Percentiles rank a stretch among this genome's conserved stretches.
These are phyloP conservation scores for Lentinula sp. DNA, from an alignment of 768 basidiomycete species.

Conservation along the genomic window DNA sequence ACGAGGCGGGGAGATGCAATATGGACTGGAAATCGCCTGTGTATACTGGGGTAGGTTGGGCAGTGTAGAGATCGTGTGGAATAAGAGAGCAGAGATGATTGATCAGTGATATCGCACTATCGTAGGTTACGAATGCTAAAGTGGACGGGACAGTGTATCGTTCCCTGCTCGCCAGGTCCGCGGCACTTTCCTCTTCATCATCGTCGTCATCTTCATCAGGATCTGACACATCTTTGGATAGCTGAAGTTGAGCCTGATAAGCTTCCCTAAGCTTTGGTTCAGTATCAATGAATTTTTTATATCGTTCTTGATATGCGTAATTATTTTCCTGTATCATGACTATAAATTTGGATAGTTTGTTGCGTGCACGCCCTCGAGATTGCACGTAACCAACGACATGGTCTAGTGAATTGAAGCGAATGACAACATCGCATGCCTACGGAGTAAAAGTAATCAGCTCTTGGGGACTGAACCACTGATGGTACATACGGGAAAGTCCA, in stretches of 20 bases:
- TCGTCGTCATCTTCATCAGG: conserved; percentile 38
- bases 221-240: conserved; percentile 22
- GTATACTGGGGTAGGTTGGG: conserved; percentile 53
- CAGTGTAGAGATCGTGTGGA: conserved; percentile 66
- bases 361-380: conserved; percentile 81
- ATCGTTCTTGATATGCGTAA: conserved; percentile 46
- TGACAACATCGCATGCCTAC: conserved; percentile 78
- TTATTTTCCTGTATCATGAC: conserved; percentile 72
- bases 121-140: conserved; percentile 76
- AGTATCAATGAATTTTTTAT: conserved; percentile 47
- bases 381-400: conserved; percentile 88
- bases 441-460: background rate
- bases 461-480: background rate
- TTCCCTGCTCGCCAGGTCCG: conserved; percentile 61
- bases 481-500: conserved; percentile 74
- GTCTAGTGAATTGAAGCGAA: conserved; percentile 78
- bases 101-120: conserved; percentile 65
- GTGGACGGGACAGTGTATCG: conserved; percentile 67
- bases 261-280: conserved; percentile 61
- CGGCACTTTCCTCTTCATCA: conserved; percentile 34
- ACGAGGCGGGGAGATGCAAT: conserved; percentile 60
- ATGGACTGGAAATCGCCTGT: conserved; percentile 50
- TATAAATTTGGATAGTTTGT: conserved; percentile 68
- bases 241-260: conserved; percentile 53
- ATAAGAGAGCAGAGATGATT: conserved; percentile 74